These are phyloP conservation scores for Glycine soja DNA, from an alignment of 306 rosid genomes.

Conservation along the genomic window DNA sequence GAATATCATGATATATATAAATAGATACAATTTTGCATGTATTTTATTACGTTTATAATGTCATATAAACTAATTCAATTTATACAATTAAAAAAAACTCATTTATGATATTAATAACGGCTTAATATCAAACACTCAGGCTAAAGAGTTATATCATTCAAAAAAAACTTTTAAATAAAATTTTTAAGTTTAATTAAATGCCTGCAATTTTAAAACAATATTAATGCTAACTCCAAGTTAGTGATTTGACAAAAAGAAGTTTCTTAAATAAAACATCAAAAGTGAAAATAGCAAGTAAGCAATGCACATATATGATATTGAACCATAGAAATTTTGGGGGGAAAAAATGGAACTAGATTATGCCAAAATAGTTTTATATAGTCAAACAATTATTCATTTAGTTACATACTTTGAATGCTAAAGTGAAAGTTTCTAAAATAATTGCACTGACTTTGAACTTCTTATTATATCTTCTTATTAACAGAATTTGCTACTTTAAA, in stretches of 20 bases:
- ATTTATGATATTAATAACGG: neutral
- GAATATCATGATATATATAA: too few relatives aligned
- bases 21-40: too few relatives aligned
- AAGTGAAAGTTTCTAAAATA: neutral
- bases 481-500: neutral
- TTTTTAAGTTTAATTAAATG: neutral
- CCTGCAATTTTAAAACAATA: conserved; percentile 26
- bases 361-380: neutral
- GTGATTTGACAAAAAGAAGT: neutral
- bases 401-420: neutral
- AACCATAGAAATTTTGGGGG: too few relatives aligned
- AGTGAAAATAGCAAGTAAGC: neutral
- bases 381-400: neutral
- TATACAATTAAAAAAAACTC: neutral
- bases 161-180: neutral
- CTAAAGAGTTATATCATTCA: neutral
- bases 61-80: neutral
- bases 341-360: neutral
- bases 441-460: neutral
- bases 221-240: neutral
- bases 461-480: neutral
- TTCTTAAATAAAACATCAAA: neutral
- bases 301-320: neutral
- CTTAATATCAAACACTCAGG: neutral
- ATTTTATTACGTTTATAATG: neutral